Evolutionary conservation across 2,329 filamentous ascomycete genomes (phyloP), one percentile per base, ranked within the genome.

Genomic region (Clonostachys rosea): DNA sequence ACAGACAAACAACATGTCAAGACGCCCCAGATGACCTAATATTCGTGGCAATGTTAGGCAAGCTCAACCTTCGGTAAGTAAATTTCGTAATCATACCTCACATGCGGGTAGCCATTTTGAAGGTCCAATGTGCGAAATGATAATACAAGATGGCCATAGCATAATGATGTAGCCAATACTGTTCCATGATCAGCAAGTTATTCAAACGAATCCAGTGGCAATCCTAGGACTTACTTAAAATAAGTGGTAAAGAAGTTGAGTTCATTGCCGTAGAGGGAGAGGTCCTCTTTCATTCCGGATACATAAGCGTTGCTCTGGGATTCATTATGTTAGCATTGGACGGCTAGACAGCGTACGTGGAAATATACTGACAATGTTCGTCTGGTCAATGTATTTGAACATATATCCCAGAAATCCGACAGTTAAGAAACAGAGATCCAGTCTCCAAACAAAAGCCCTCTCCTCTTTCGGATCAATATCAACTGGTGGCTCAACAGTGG

Each of bases 181-280:
- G 24, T 17, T 10, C 12, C 6, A 13, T 41, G n/a, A 18, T 17
- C 17, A 24, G 6, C 17, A 18, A 6, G 17, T 13, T 41, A 11
- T 13, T 18, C 40, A 14, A 13, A n/a, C 17, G 9, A 41, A 41
- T n/a, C 16, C 9, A 14, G 16, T 5, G 24, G 17, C 12, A 12
- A 16, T 3, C 6, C 6, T 17, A 20, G 14, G 24, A 20, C 40
- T 6, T 41, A 41, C 40, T 41, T 41, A 68, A 80, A 85, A 30
- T 70, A 73, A 0, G 78, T 74, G 44, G 59, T 62, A 47, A 67
- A 54, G 37, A 78, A 75, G 50, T 80, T 79, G 18, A 79, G 67
- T 45, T 82, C 62, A 52, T 80, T 80, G 6, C 68, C 67, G 37
- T 70, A 68, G 47, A 81, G 65, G 1, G 62, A 55, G 1, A 80